phyloP scores from a whole-genome alignment of 768 basidiomycete species.

The Suillus sp. region DNA sequence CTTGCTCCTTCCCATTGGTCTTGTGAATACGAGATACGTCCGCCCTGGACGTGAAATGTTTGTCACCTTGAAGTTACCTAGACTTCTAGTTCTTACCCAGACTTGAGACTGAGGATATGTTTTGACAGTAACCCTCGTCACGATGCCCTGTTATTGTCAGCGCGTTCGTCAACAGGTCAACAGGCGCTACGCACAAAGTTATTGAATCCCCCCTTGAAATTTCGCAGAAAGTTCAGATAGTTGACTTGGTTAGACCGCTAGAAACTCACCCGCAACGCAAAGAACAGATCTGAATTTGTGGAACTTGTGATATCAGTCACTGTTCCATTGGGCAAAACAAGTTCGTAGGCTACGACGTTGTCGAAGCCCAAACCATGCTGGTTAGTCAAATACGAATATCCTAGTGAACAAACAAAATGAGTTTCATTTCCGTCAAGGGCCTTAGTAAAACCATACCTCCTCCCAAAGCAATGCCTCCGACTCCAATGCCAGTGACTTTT shows the following conservation, averaged over 20 bases:
- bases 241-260: slow-evolving; percentile 1
- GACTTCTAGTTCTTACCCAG: slow-evolving; percentile 52
- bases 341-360: slow-evolving; percentile 54
- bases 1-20: slow-evolving; percentile 9
- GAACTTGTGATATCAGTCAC: slow-evolving; percentile 39
- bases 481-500: slow-evolving; percentile 58
- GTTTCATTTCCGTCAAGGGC: not conserved
- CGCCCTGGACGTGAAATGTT: slow-evolving; percentile 43
- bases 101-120: slow-evolving; percentile 54
- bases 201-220: slow-evolving; percentile 58
- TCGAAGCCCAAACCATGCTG: slow-evolving; percentile 60
- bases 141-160: slow-evolving; percentile 53
- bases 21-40: slow-evolving; percentile 37
- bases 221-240: not conserved
- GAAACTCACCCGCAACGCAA: slow-evolving; percentile 43
- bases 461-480: slow-evolving; percentile 59
- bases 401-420: slow-evolving; percentile 46
- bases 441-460: slow-evolving; percentile 42
- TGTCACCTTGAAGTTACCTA: slow-evolving; percentile 45
- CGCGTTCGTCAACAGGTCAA: slow-evolving; percentile 15
- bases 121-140: slow-evolving; percentile 57
- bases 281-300: slow-evolving; percentile 45
- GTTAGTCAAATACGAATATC: slow-evolving; percentile 68
- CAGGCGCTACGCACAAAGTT: slow-evolving; percentile 47
- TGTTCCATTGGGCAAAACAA: slow-evolving; percentile 59